Evolutionary conservation across 805 yeast species (phyloP).

Genomic region (Kodamaea leandrae): DNA sequence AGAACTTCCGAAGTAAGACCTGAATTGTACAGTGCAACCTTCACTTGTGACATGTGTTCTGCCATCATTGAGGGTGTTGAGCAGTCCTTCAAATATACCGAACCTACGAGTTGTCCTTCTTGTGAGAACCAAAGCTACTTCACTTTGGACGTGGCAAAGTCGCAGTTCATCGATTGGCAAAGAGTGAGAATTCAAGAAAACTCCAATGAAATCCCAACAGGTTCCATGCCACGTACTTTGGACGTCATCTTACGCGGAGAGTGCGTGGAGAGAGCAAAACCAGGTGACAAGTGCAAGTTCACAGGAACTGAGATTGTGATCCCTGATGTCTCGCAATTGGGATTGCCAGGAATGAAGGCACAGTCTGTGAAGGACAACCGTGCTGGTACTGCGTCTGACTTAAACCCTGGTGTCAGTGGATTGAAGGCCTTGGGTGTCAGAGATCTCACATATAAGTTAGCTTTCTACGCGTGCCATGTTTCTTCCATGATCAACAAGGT

Average conservation of each 20-base stretch:
- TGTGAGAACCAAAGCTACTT: conserved; percentile 86
- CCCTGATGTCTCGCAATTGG: conserved; percentile 91
- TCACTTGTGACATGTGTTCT: conserved; percentile 85
- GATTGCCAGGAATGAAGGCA: conserved; percentile 93
- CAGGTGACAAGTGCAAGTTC: conserved; percentile 92
- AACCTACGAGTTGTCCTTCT: conserved; percentile 88
- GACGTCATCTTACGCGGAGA: conserved; percentile 94
- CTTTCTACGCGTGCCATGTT: conserved; percentile 90
- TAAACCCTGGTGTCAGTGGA: conserved; percentile 86
- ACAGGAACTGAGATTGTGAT: conserved; percentile 94
- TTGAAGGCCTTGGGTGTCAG: conserved; percentile 88
- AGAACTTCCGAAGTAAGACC: conserved; percentile 96
- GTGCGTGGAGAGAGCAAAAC: conserved; percentile 91
- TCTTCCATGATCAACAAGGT: conserved; percentile 51
- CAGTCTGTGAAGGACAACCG: conserved; percentile 67
- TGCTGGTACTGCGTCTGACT: conserved; percentile 59
- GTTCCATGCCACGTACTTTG: conserved; percentile 96
- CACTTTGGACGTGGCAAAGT: conserved; percentile 79
- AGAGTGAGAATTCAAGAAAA: conserved; percentile 93
- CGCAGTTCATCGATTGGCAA: conserved; percentile 95
- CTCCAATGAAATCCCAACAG: conserved; percentile 95
- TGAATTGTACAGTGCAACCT: conserved; percentile 81
- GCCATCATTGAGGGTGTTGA: conserved; percentile 86
- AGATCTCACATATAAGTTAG: conserved; percentile 86
- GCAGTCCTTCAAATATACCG: conserved; percentile 89